Base-by-base conservation (phyloP, 352 stramenopile species). In the Aphanomyces euteiches region DNA sequence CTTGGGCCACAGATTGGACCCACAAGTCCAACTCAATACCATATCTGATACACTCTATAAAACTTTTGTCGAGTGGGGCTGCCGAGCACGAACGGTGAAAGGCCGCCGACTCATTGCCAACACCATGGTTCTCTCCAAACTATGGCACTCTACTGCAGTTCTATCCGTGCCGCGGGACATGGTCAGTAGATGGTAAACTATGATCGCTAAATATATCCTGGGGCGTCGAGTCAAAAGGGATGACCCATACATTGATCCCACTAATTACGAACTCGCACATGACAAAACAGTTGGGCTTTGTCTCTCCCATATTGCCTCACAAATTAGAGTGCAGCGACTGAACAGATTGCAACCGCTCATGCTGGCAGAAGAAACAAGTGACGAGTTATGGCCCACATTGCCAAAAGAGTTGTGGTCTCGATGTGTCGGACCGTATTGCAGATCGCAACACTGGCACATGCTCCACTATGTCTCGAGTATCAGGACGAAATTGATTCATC, bases 131-230 rank as follows among this genome's bases (percentile, higher is more conserved):
- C 64, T 70, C 15, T 43, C 36, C 36, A 48, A 40, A 5, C 19
- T 70, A 43, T 70, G 64, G 64, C 47, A 70, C 38, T 39, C 60
- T 10, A 70, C 64, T 15, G 64, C 64, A 41, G 39, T 61, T n/a
- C 36, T 50, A 3, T 1, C 28, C 1, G 39, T 70, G 8, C 47
- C 64, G 28, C 40, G 17, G 0, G 5, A 60, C 10, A 10, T 36
- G 10, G n/a, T 61, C 17, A 21, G 17, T 4, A 0, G 5, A 8
- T 70, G 64, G 64, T 36, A 70, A 36, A 40, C n/a, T 37, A n/a
- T 70, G 43, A 8, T 61, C 7, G 28, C 54, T 1, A 61, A 61
- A 37, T 41, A 39, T 12, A 10, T 58, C 3, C 43, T 50, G 0
- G 43, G 43, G 10, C 43, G 43, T 50, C 43, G 43, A n/a, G 43